Percentiles rank a stretch among this genome's conserved stretches.
Evolutionary conservation across 2,329 filamentous ascomycete genomes (phyloP).

Genomic region (Exophiala phaeomuriformis): DNA sequence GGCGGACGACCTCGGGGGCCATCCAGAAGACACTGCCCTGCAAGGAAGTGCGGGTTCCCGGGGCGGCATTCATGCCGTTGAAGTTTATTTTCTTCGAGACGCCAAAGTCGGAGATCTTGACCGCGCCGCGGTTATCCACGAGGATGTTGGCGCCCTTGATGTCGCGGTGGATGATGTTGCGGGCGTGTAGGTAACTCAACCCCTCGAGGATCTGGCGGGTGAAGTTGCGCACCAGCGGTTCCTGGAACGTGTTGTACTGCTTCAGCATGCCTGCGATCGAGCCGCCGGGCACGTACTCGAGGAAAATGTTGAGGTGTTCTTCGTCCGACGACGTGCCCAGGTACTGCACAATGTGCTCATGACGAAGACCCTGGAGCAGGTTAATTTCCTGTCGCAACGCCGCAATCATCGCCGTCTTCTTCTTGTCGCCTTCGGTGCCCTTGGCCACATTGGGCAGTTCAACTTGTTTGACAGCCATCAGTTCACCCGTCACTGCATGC

Average conservation of each 20-base stretch:
- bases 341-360: conserved; percentile 97
- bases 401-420: conserved; percentile 97
- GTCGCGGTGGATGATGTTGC: conserved; percentile 95
- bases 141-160: conserved; percentile 99
- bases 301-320: conserved; percentile 95
- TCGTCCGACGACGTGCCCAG: conserved; percentile 88
- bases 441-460: conserved; percentile 77
- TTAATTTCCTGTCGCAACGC: conserved; percentile 95
- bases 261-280: conserved; percentile 98
- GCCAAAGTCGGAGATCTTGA: conserved; percentile 99
- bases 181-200: conserved; percentile 84
- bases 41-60: conserved; percentile 71
- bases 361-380: conserved; percentile 84
- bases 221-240: conserved; percentile 91
- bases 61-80: conserved; percentile 53
- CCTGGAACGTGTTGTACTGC: conserved; percentile 90
- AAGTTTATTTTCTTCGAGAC: conserved; percentile 64
- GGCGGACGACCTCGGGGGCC: conserved; percentile 96
- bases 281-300: conserved; percentile 95
- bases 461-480: conserved; percentile 97
- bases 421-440: conserved; percentile 70
- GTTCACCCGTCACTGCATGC: conserved; percentile 90
- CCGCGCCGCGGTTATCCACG: conserved; percentile 96
- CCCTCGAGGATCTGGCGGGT: conserved; percentile 91
- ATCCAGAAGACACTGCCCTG: conserved; percentile 99